A percentile compares a stretch with the other conserved stretches of the same genome.
phyloP scores from a whole-genome alignment of 2,329 filamentous ascomycete species.

The Fusarium sarcochroum region DNA sequence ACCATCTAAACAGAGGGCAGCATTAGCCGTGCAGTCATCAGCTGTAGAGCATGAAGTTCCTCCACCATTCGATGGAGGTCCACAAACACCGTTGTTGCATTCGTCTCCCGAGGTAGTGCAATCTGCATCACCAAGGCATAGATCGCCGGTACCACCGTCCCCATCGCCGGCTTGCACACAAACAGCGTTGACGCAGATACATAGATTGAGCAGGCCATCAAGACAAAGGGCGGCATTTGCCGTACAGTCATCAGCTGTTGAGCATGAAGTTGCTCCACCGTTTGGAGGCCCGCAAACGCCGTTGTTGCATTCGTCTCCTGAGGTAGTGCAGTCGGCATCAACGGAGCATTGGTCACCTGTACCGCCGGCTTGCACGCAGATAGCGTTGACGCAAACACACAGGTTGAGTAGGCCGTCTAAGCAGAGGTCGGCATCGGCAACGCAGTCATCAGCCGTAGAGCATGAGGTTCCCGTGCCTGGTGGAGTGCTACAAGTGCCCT shows the following conservation, averaged over 20 bases:
- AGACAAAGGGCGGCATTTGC: not conserved
- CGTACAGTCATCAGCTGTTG: not conserved
- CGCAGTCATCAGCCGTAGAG: not conserved
- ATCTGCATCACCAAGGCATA: not conserved
- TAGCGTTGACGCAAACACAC: no score
- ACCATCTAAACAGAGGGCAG: not conserved
- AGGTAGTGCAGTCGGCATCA: no score
- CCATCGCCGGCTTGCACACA: not conserved
- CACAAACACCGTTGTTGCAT: not conserved
- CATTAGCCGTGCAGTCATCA: not conserved
- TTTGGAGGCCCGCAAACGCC: no score
- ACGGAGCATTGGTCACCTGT: no score
- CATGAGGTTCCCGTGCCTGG: not conserved
- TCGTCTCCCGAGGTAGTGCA: conserved; percentile 7
- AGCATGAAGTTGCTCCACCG: no score
- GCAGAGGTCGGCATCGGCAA: not conserved
- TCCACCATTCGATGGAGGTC: no score
- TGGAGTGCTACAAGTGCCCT: no score
- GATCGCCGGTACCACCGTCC: not conserved
- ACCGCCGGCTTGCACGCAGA: no score
- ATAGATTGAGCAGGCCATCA: not conserved
- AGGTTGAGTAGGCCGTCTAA: not conserved
- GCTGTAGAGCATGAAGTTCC: not conserved
- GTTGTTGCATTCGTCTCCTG: no score
- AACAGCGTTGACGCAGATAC: not conserved